Conservation (phyloP, 192 early-diverging fungal species). For the Mortierella claussenii region DNA sequence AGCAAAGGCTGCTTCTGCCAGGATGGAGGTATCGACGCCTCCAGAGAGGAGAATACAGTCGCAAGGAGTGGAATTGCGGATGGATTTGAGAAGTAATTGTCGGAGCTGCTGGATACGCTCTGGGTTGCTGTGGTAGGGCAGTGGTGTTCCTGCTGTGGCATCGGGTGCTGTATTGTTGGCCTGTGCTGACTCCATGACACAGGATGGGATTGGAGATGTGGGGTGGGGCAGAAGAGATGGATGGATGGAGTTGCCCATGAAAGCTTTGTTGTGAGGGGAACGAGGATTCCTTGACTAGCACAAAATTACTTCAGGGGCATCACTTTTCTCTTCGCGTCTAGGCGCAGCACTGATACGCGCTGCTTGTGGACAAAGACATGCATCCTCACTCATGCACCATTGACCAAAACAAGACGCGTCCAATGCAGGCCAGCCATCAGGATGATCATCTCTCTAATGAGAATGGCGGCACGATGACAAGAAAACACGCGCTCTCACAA, state of each 20-base stretch:
- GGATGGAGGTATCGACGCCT: conserved; percentile 79
- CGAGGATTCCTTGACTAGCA: no score
- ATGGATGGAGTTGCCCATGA: no score
- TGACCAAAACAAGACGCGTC: neutral
- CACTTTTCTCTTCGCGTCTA: no score
- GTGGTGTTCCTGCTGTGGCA: neutral
- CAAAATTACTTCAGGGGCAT: no score
- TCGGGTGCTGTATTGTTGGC: neutral
- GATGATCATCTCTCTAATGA: neutral
- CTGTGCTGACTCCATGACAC: neutral
- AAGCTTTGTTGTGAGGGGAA: no score
- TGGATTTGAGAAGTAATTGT: conserved; percentile 21
- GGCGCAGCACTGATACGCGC: no score
- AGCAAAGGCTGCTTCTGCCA: conserved; percentile 58
- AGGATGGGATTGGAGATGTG: no score
- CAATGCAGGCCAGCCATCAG: no score
- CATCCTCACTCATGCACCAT: no score
- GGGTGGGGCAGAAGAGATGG: no score
- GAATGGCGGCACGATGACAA: no score
- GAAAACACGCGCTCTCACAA: conserved; percentile 15
- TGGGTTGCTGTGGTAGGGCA: conserved; percentile 37
- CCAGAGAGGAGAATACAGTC: conserved; percentile 63
- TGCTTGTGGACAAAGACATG: no score
- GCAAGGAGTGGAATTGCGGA: conserved; percentile 43
- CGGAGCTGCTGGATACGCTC: conserved; percentile 29